A percentile compares a stretch with the other conserved stretches of the same genome.
Conservation (phyloP, 352 stramenopile genomes). For the Globisporangium splendens region DNA sequence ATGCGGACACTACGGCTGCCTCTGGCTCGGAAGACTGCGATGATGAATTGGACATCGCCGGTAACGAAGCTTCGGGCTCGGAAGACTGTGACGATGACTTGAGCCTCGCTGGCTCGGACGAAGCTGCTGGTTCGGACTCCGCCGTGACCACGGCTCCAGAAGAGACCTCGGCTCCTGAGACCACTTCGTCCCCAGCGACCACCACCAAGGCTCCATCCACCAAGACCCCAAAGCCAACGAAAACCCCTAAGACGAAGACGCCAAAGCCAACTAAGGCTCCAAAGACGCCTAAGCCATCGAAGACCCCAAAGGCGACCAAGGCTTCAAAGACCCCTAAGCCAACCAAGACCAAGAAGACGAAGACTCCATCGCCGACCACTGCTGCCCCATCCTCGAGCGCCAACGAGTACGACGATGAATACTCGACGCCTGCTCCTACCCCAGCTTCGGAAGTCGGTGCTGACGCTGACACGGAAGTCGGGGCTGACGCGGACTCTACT, state of each 20-base stretch:
- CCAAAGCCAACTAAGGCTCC: too few relatives aligned
- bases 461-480: constrained; percentile 8
- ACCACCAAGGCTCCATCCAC: background rate
- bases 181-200: background rate
- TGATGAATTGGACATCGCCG: constrained; percentile 23
- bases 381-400: constrained; percentile 5
- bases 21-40: constrained; percentile 11
- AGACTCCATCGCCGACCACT: constrained; percentile 13
- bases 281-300: constrained; percentile 5
- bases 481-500: background rate
- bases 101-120: background rate
- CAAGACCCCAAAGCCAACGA: background rate
- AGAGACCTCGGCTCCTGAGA: too few relatives aligned
- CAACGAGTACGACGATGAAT: constrained; percentile 5
- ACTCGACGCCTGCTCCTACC: constrained; percentile 6
- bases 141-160: too few relatives aligned
- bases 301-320: constrained; percentile 2
- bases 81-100: background rate
- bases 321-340: background rate
- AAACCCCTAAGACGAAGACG: background rate
- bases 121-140: background rate
- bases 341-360: background rate
- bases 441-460: constrained; percentile 11
- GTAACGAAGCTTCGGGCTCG: background rate
- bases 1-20: too few relatives aligned